These are phyloP conservation scores for Komagataella pseudopastoris DNA, from an alignment of 805 yeast genomes.

Conservation along the genomic window DNA sequence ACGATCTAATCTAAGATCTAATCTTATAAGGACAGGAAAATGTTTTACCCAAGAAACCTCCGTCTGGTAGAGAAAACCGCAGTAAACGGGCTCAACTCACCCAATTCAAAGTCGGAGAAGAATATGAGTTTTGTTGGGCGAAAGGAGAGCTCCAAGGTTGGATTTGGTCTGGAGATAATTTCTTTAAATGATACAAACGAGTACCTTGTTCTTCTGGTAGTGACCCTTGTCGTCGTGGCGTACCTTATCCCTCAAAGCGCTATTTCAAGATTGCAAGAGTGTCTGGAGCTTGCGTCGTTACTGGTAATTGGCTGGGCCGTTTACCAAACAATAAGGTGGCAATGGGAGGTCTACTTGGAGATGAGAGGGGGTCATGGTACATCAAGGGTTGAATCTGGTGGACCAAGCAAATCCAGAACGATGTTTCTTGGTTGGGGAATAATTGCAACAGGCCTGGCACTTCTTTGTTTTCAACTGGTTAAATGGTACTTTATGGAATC, in stretches of 20 bases:
- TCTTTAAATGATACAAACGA: background rate
- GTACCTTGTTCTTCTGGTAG: background rate
- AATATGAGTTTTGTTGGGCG: background rate
- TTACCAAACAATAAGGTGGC: background rate
- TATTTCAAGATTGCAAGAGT: background rate
- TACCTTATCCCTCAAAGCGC: background rate
- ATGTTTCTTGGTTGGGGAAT: background rate
- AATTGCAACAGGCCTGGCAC: background rate
- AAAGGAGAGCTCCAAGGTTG: background rate
- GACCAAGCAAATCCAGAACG: background rate
- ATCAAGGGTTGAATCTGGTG: background rate
- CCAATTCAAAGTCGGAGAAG: background rate
- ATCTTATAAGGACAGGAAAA: background rate
- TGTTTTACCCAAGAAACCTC: background rate
- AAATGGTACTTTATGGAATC: background rate
- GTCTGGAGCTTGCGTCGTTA: background rate
- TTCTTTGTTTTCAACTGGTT: background rate
- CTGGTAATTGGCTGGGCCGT: background rate
- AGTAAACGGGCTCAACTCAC: background rate
- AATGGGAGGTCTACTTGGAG: background rate
- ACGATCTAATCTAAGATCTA: background rate
- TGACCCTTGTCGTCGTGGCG: background rate
- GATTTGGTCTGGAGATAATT: background rate
- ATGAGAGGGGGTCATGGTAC: background rate
- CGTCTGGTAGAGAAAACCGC: background rate